Base-by-base conservation (phyloP, 164 flowering plant genomes). In the Aristolochia contorta region DNA sequence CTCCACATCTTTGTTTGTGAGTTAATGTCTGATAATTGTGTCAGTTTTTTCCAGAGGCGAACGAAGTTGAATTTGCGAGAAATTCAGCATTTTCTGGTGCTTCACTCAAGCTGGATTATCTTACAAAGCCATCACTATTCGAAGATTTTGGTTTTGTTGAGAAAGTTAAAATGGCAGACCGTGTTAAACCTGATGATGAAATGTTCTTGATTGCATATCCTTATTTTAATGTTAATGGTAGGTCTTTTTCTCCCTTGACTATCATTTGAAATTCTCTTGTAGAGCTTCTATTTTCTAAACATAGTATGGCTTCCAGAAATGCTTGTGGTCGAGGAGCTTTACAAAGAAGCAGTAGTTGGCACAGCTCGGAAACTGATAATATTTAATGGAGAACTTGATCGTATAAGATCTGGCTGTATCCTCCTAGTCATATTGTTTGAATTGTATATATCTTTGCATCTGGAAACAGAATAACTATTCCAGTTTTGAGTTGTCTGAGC, bases 21-120 rank as follows among this genome's bases (percentile, higher is more conserved):
- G 56, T 21, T 21, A 21, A 7, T 53, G 56, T 19, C 1, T 6
- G 25, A 22, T 16, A 10, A 23, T 9, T 53, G 32, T 53, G 2
- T 16, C 93, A 92, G 98, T 92, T 92, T 73, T 89, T 92, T 56
- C 96, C 96, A 0, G 98, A 92, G 80, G 96, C 96, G 52, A 92
- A 68, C 61, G 98, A 92, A 74, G 98, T 89, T 45, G 68, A 76
- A 58, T 83, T 89, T 72, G 96, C 98, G 54, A 84, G 85, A 73
- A 65, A 76, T 57, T 84, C 89, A 33, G 80, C 60, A 24, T 87
- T 92, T 75, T 89, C 71, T 67, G 98, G 98, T 69, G 80, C 88
- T 66, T 78, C 86, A 14, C 79, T 84, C 57, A 89, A 87, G 78
- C 75, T 92, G 64, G 98, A 92, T 71, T 92, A 89, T 67, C 71